These are phyloP conservation scores for Fusarium sp. DNA, from an alignment of 2,329 filamentous ascomycete species.

Conservation along the genomic window DNA sequence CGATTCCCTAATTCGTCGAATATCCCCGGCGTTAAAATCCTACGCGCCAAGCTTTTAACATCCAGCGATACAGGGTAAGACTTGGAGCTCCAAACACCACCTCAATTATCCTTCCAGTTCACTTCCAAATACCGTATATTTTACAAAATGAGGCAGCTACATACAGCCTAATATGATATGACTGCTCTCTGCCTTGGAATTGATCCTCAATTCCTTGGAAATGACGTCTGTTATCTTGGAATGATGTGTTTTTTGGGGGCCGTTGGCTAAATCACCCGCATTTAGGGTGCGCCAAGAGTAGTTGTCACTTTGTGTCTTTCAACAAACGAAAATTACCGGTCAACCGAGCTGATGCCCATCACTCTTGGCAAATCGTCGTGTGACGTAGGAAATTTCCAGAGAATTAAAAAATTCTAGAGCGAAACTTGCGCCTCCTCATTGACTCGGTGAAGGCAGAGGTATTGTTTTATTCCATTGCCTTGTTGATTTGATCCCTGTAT, in stretches of 20 bases:
- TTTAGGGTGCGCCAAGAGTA: neutral
- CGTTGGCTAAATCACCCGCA: neutral
- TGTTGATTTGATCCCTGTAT: no score
- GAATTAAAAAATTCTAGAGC: no score
- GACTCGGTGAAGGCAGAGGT: no score
- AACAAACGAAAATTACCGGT: accelerated
- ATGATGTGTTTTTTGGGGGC: neutral
- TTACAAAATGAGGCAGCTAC: accelerated
- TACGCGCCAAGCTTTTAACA: neutral
- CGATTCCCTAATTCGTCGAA: neutral
- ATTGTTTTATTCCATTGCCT: no score
- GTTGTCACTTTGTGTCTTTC: accelerated
- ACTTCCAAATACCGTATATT: neutral
- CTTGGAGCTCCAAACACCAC: neutral
- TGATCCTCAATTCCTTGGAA: neutral
- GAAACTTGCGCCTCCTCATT: no score
- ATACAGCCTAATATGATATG: accelerated
- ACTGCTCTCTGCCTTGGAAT: neutral
- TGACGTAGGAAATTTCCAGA: neutral
- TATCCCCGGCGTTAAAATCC: neutral
- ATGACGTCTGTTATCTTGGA: accelerated
- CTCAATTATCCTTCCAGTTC: neutral
- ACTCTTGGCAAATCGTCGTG: neutral
- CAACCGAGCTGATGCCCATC: neutral
- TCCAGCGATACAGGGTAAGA: neutral